phyloP scores from a whole-genome alignment of 164 flowering plant genomes.

The Magnolia kwangsiensis region DNA sequence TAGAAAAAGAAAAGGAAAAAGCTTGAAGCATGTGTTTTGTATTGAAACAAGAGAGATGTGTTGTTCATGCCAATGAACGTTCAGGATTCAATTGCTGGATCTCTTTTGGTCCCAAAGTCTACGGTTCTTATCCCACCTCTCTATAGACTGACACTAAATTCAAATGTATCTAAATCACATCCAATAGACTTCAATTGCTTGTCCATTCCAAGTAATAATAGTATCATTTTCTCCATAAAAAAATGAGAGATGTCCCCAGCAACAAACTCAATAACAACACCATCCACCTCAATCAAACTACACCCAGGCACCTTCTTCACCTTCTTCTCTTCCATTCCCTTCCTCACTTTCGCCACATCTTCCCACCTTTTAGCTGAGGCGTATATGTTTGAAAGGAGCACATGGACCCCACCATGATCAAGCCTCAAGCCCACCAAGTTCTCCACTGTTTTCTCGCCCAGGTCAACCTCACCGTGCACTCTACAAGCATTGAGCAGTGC shows the following conservation, averaged over 20 bases:
- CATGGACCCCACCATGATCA: constrained; percentile 43
- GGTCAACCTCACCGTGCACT: constrained; percentile 39
- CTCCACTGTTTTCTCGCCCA: constrained; percentile 34
- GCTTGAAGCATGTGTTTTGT: background rate
- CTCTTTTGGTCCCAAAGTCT: background rate
- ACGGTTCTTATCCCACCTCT: background rate
- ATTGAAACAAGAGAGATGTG: background rate
- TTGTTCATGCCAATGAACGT: background rate
- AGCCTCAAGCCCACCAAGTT: constrained; percentile 27
- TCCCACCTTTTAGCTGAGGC: constrained; percentile 48
- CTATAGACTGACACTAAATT: constrained; percentile 1
- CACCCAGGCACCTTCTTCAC: constrained; percentile 50
- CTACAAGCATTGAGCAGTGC: constrained; percentile 56
- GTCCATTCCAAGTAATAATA: constrained; percentile 23
- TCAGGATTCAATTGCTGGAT: background rate
- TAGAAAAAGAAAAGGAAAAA: background rate
- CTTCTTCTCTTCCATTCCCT: constrained; percentile 43
- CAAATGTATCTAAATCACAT: constrained; percentile 16
- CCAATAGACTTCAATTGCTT: constrained; percentile 29
- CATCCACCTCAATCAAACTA: constrained; percentile 46
- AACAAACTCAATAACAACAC: constrained; percentile 34
- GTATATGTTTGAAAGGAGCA: constrained; percentile 54
- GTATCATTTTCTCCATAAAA: constrained; percentile 21
- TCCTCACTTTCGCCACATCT: constrained; percentile 44
- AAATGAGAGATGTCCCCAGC: constrained; percentile 35